Evolutionary conservation across 805 yeast species (phyloP).

Genomic region (Blastobotrys terrestris): DNA sequence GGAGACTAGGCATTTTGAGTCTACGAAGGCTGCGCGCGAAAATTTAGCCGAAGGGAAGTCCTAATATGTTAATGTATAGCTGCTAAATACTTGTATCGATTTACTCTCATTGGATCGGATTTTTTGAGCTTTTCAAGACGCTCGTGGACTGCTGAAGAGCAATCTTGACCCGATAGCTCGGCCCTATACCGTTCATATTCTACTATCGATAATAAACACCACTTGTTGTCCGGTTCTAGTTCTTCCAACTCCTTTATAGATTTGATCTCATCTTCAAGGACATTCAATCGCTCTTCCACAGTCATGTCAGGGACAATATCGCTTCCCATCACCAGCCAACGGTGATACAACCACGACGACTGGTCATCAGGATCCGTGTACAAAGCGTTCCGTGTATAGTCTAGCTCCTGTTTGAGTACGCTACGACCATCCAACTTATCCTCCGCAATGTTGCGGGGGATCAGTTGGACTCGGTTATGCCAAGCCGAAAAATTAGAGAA

Average conservation of each 20-base stretch:
- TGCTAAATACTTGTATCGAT: conserved; percentile 21
- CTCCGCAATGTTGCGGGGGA: conserved; percentile 33
- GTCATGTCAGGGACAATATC: conserved; percentile 28
- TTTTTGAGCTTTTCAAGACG: conserved; percentile 30
- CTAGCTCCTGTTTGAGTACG: conserved; percentile 47
- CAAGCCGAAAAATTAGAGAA: conserved; percentile 94
- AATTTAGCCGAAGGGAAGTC: neutral
- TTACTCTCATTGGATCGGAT: conserved; percentile 23
- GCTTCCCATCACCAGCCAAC: conserved; percentile 55
- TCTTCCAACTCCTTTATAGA: conserved; percentile 59
- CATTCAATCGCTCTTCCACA: conserved; percentile 29
- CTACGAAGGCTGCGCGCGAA: neutral
- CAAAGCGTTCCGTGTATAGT: conserved; percentile 71
- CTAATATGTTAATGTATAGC: neutral
- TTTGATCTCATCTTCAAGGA: conserved; percentile 38
- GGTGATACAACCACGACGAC: conserved; percentile 83
- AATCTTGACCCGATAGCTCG: conserved; percentile 13
- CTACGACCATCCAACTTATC: neutral
- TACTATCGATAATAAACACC: conserved; percentile 65
- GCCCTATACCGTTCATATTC: conserved; percentile 35
- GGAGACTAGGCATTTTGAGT: neutral
- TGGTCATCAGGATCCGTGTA: conserved; percentile 93
- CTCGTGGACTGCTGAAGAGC: conserved; percentile 29
- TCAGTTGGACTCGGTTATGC: conserved; percentile 77
- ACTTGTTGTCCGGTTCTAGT: conserved; percentile 63